These are phyloP conservation scores for Rugosomyces carneus DNA, from an alignment of 1,284 basidiomycete genomes.

Conservation along the genomic window DNA sequence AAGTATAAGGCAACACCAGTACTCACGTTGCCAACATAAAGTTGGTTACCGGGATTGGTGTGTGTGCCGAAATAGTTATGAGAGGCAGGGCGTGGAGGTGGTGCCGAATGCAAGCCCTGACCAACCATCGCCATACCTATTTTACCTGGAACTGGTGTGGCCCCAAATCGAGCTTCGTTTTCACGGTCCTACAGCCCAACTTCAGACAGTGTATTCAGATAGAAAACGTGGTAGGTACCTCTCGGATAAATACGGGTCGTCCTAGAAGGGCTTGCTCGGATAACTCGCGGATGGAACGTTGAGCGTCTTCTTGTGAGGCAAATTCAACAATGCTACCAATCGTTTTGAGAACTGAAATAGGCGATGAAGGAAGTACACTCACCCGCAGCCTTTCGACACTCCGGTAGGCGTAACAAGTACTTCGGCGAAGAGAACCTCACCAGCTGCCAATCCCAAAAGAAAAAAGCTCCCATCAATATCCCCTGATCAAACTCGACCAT, in stretches of 20 bases:
- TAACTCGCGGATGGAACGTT: constrained; percentile 80
- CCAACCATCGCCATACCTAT: constrained; percentile 89
- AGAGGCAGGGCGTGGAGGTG: constrained; percentile 67
- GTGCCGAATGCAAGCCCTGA: constrained; percentile 65
- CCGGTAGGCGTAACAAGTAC: constrained; percentile 95
- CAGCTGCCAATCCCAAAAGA: constrained; percentile 79
- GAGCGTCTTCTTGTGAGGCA: constrained; percentile 76
- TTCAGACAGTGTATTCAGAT: not conserved
- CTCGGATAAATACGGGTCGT: constrained; percentile 92
- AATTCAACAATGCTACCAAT: constrained; percentile 84
- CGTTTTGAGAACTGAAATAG: constrained; percentile 5
- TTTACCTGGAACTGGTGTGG: constrained; percentile 88
- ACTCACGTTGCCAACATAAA: constrained; percentile 88
- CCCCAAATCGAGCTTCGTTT: constrained; percentile 90
- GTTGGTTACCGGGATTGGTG: constrained; percentile 76
- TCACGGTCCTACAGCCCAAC: constrained; percentile 81
- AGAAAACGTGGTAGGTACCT: constrained; percentile 46
- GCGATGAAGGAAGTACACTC: constrained; percentile 31
- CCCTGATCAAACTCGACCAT: constrained; percentile 60
- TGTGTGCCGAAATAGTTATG: constrained; percentile 63
- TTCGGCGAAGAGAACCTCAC: constrained; percentile 98
- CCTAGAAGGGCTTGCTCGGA: constrained; percentile 87
- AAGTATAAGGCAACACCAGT: not conserved
- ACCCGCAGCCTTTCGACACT: constrained; percentile 98
- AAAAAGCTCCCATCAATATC: constrained; percentile 83